These are phyloP conservation scores for Ophiostoma angusticollis DNA, from an alignment of 2,329 filamentous ascomycete genomes.

Conservation along the genomic window DNA sequence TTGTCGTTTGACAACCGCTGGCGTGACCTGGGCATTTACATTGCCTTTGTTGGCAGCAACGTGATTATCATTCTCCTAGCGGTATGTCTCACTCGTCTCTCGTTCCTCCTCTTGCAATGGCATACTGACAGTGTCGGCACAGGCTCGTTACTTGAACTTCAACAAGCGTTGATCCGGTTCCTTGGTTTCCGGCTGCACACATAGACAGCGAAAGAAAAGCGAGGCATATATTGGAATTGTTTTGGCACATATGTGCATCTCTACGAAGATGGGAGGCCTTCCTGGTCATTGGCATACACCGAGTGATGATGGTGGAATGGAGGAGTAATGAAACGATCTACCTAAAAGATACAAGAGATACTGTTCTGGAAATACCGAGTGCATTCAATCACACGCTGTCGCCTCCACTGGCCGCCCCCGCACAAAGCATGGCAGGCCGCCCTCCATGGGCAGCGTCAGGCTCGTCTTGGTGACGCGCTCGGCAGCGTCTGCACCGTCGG, in stretches of 20 bases:
- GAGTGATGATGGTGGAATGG: too few relatives aligned
- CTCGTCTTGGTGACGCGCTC: conserved; percentile 46
- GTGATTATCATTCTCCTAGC: conserved; percentile 46
- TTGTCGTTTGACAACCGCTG: conserved; percentile 58
- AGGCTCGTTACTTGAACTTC: conserved; percentile 41
- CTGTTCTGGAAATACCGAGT: neutral
- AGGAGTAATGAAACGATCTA: too few relatives aligned
- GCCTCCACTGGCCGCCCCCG: conserved; percentile 11
- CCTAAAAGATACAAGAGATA: neutral
- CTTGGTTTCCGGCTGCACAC: neutral
- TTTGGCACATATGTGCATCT: too few relatives aligned
- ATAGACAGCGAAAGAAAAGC: too few relatives aligned
- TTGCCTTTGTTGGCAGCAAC: conserved; percentile 67
- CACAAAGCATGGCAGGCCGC: conserved; percentile 38
- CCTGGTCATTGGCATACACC: too few relatives aligned
- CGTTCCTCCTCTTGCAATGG: too few relatives aligned
- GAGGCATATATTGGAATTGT: too few relatives aligned
- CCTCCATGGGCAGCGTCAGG: conserved; percentile 51
- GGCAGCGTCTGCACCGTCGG: conserved; percentile 12
- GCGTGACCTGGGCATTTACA: conserved; percentile 70
- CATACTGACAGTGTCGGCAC: conserved; percentile 8
- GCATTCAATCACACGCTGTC: too few relatives aligned
- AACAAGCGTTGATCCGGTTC: conserved; percentile 27
- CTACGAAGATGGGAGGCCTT: too few relatives aligned
- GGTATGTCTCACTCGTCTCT: conserved; percentile 26